Conservation (phyloP, 495 filamentous ascomycete genomes). For the Penicillium steckii region DNA sequence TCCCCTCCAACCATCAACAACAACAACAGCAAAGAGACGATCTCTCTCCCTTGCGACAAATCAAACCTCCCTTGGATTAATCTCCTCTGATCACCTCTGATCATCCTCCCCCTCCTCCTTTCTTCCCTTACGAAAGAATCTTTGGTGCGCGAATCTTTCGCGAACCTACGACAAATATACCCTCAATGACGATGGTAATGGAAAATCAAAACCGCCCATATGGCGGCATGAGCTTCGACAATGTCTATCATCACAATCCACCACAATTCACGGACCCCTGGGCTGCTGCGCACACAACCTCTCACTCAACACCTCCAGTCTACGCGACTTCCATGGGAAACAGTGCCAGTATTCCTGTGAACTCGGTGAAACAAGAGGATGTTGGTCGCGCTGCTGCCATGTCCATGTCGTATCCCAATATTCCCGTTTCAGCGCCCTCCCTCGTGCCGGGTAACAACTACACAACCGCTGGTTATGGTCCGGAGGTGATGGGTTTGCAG, state of each 20-base stretch:
- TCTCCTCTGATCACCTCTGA: too few species aligned
- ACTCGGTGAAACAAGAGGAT: conserved; percentile 56
- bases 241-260: conserved; percentile 65
- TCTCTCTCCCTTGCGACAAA: conserved; percentile 5
- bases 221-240: conserved; percentile 80
- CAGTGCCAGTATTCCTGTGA: conserved; percentile 53
- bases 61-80: background rate
- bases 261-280: conserved; percentile 96
- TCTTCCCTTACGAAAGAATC: conserved; percentile 21
- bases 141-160: conserved; percentile 15
- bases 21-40: conserved; percentile 21
- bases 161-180: conserved; percentile 16
- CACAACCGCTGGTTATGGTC: conserved; percentile 62
- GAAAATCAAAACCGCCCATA: conserved; percentile 81
- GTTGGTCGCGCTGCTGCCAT: conserved; percentile 58
- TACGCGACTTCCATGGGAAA: conserved; percentile 59
- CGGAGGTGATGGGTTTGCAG: conserved; percentile 72
- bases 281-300: conserved; percentile 59
- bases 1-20: conserved; percentile 12
- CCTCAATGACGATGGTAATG: conserved; percentile 82
- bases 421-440: conserved; percentile 70
- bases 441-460: conserved; percentile 68
- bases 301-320: conserved; percentile 52
- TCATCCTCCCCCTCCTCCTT: conserved; percentile 2
- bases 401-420: conserved; percentile 71